Evolutionary conservation across 306 rosid genomes (phyloP).

Genomic region (Begonia loranthoides): DNA sequence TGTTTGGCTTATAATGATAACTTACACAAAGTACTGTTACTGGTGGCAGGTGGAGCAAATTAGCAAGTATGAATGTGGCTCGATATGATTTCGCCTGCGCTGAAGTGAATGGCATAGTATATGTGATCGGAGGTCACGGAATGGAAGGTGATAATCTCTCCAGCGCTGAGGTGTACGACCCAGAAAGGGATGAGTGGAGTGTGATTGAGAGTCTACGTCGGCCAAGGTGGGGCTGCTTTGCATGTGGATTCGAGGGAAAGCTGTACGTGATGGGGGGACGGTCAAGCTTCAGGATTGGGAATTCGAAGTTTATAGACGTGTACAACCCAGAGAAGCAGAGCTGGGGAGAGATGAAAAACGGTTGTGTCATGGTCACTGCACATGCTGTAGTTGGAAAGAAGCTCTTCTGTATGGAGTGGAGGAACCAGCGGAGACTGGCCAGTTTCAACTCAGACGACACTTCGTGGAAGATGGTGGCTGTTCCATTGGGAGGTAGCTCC

Average conservation of each 20-base stretch:
- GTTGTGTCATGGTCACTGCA: slow-evolving; percentile 96
- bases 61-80: slow-evolving; percentile 49
- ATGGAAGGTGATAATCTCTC: slow-evolving; percentile 51
- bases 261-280: slow-evolving; percentile 97
- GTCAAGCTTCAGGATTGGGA: slow-evolving; percentile 85
- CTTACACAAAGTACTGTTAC: too few relatives aligned
- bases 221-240: slow-evolving; percentile 90
- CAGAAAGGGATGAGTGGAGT: slow-evolving; percentile 54
- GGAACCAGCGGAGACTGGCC: slow-evolving; percentile 75
- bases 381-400: slow-evolving; percentile 68
- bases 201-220: slow-evolving; percentile 74
- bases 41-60: slow-evolving; percentile 70
- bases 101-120: slow-evolving; percentile 63
- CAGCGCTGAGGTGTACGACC: slow-evolving; percentile 69
- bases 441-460: slow-evolving; percentile 57
- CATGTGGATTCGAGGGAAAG: slow-evolving; percentile 81
- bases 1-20: slow-evolving; percentile 4
- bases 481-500: slow-evolving; percentile 79
- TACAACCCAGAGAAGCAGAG: slow-evolving; percentile 47
- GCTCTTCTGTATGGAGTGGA: slow-evolving; percentile 95
- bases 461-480: slow-evolving; percentile 66
- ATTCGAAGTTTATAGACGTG: slow-evolving; percentile 77
- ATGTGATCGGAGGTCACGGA: slow-evolving; percentile 80
- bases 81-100: slow-evolving; percentile 85
- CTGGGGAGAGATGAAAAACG: slow-evolving; percentile 91